These are phyloP conservation scores for Microdochium nivale DNA, from an alignment of 2,329 filamentous ascomycete species.

Conservation along the genomic window DNA sequence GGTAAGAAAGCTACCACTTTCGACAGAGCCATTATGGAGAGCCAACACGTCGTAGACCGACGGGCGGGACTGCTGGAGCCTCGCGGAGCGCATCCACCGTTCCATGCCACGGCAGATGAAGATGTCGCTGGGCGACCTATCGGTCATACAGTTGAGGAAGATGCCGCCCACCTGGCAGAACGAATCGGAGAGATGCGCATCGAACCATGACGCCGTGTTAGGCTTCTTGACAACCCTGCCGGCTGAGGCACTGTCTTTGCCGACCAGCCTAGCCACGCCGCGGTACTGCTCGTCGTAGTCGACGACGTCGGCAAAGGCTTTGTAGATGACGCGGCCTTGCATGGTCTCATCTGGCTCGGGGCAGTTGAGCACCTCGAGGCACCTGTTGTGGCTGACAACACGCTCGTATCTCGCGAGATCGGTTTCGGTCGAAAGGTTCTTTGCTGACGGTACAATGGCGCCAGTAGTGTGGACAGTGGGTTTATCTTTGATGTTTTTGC, in stretches of 20 bases:
- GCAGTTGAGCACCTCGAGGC: constrained; percentile 16
- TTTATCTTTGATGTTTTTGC: not conserved
- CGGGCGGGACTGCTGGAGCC: not conserved
- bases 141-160: constrained; percentile 25
- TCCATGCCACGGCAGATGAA: constrained; percentile 23
- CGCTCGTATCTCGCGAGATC: constrained; percentile 9
- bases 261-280: constrained; percentile 11
- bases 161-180: constrained; percentile 28
- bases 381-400: constrained; percentile 21
- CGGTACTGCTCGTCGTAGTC: constrained; percentile 22
- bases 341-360: constrained; percentile 21
- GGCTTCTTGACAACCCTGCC: constrained; percentile 11
- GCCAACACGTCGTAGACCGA: constrained; percentile 13
- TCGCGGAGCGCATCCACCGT: constrained; percentile 21
- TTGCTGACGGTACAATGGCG: not conserved
- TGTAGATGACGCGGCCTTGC: constrained; percentile 27
- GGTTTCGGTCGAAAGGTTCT: not conserved
- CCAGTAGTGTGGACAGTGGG: not conserved
- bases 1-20: constrained; percentile 15
- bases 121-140: constrained; percentile 15
- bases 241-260: not conserved
- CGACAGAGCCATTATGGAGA: constrained; percentile 11
- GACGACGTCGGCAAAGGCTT: constrained; percentile 23
- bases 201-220: constrained; percentile 13
- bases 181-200: constrained; percentile 17